phyloP scores from a whole-genome alignment of 345 rosid species.

The Erodium maritimum region DNA sequence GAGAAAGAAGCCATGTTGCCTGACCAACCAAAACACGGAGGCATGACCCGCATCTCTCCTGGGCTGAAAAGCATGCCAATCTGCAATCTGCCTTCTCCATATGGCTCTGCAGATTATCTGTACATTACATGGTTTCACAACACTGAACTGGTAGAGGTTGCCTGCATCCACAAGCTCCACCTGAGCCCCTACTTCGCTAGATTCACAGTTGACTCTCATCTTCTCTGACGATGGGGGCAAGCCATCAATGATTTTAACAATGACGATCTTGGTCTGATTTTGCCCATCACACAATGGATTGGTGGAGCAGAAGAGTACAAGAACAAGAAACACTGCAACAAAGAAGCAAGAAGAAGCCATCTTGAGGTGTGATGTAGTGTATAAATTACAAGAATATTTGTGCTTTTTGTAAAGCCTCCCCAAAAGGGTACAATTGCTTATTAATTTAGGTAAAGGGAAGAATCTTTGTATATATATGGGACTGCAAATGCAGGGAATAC shows the following conservation, averaged over 20 bases:
- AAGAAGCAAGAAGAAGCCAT: background rate
- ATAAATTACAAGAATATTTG: too few species aligned
- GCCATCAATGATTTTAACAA: background rate
- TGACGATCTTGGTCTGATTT: background rate
- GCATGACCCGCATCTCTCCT: slow-evolving; percentile 6
- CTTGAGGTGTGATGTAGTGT: too few species aligned
- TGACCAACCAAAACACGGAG: slow-evolving; percentile 14
- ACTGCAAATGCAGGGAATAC: too few species aligned
- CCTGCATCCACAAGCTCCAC: slow-evolving; percentile 1
- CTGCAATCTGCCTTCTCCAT: slow-evolving; percentile 1
- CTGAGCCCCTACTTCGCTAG: background rate
- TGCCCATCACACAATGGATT: background rate
- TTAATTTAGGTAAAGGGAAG: too few species aligned
- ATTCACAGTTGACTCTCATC: slow-evolving; percentile 2
- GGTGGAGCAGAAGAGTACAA: background rate
- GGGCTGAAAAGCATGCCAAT: slow-evolving; percentile 17
- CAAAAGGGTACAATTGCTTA: too few species aligned
- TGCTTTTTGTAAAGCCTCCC: too few species aligned
- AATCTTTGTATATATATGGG: too few species aligned
- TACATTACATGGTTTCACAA: background rate
- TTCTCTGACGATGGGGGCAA: background rate
- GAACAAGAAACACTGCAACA: background rate
- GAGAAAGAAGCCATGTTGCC: slow-evolving; percentile 11
- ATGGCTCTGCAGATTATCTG: slow-evolving; percentile 3
- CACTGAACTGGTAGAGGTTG: slow-evolving; percentile 3